Percentiles rank a stretch among this genome's conserved stretches.
These are phyloP conservation scores for Boletus sp. DNA, from an alignment of 1,284 basidiomycete genomes.

Conservation along the genomic window DNA sequence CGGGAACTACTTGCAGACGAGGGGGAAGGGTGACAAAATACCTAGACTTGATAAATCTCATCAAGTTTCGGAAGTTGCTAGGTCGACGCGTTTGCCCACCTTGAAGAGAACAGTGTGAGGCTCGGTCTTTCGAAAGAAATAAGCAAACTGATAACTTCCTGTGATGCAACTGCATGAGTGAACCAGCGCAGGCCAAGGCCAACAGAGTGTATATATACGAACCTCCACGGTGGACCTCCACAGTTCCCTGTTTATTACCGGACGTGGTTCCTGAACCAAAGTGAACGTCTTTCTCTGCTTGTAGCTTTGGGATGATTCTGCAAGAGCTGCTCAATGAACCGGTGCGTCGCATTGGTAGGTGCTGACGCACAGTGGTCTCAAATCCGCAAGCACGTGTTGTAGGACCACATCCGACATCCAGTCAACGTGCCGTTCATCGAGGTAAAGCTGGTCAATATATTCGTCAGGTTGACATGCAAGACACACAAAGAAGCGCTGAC, in stretches of 20 bases:
- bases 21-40: conserved; percentile 47
- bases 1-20: conserved; percentile 18
- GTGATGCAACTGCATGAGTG: not conserved
- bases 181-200: not conserved
- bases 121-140: conserved; percentile 73
- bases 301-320: conserved; percentile 66
- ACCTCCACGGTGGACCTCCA: conserved; percentile 77
- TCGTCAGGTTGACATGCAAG: conserved; percentile 3
- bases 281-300: conserved; percentile 49
- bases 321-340: conserved; percentile 4
- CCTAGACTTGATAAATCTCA: conserved; percentile 39
- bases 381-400: conserved; percentile 67
- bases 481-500: conserved; percentile 33
- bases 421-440: conserved; percentile 70
- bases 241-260: conserved; percentile 53
- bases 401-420: conserved; percentile 77
- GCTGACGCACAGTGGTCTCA: conserved; percentile 57
- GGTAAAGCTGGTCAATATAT: conserved; percentile 51
- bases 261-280: conserved; percentile 38
- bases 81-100: conserved; percentile 34
- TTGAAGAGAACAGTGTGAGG: conserved; percentile 73
- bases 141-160: conserved; percentile 79
- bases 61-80: conserved; percentile 15
- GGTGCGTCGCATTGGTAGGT: not conserved
- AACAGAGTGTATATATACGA: conserved; percentile 10